phyloP scores from a whole-genome alignment of 2,329 filamentous ascomycete genomes.

The Aspergillus novoparasiticus region DNA sequence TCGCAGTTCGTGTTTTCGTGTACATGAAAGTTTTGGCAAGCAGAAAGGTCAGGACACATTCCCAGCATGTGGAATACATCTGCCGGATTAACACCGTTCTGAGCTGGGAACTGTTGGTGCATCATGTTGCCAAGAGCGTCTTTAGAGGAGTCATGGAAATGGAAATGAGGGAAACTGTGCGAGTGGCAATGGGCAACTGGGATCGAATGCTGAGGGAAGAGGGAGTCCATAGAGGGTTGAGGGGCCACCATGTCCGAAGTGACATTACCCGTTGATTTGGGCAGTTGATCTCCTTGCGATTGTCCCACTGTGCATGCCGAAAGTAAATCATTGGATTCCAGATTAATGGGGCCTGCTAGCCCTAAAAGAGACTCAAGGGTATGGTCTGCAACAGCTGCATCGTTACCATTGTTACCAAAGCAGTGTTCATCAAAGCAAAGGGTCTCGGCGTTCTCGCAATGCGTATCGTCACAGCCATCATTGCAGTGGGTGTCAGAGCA shows the following conservation, averaged over 20 bases:
- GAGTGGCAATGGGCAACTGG: constrained; percentile 27
- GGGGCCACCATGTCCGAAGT: constrained; percentile 19
- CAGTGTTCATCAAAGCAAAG: constrained; percentile 45
- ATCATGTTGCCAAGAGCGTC: constrained; percentile 28
- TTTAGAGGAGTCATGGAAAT: constrained; percentile 33
- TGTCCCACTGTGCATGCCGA: constrained; percentile 25
- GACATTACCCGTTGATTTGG: constrained; percentile 25
- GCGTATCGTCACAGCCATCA: constrained; percentile 29
- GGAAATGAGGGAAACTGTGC: constrained; percentile 31
- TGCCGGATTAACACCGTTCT: constrained; percentile 35
- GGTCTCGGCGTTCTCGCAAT: constrained; percentile 32
- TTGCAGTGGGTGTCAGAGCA: constrained; percentile 40
- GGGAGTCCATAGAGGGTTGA: constrained; percentile 15
- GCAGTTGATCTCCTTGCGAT: constrained; percentile 19
- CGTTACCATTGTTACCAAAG: constrained; percentile 23
- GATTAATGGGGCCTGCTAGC: constrained; percentile 31
- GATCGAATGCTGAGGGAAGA: constrained; percentile 24
- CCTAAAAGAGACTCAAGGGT: constrained; percentile 36
- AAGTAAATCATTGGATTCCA: constrained; percentile 33
- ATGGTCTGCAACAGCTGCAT: constrained; percentile 27
- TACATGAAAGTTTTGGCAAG: constrained; percentile 30
- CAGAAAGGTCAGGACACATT: constrained; percentile 34
- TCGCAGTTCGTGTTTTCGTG: constrained; percentile 20
- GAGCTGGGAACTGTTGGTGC: constrained; percentile 26
- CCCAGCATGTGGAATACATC: constrained; percentile 42